These are phyloP conservation scores for Hypomyces rosellus DNA, from an alignment of 2,329 filamentous ascomycete genomes.

Conservation along the genomic window DNA sequence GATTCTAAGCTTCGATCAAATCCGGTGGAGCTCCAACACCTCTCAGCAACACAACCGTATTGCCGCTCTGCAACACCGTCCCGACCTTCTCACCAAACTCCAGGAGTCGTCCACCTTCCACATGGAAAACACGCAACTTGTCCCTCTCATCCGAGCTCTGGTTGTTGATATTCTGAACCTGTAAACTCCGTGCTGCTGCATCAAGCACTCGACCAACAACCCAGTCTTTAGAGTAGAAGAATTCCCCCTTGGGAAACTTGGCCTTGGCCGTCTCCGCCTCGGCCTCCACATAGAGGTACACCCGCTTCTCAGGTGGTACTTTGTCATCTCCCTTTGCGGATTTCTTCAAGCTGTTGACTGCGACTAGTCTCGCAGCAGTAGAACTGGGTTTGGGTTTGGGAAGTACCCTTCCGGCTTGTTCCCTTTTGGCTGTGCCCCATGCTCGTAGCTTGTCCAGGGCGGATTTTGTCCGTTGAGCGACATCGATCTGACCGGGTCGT, in stretches of 20 bases:
- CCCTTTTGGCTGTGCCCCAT: conserved; percentile 73
- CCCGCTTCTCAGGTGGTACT: conserved; percentile 70
- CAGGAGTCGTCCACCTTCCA: conserved; percentile 79
- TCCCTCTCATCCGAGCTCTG: conserved; percentile 68
- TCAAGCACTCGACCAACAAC: conserved; percentile 81
- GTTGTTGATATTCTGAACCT: conserved; percentile 82
- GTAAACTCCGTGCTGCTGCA: conserved; percentile 66
- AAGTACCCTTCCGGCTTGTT: conserved; percentile 50
- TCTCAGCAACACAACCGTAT: conserved; percentile 82
- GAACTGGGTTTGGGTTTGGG: conserved; percentile 58
- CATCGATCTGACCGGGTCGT: conserved; percentile 36
- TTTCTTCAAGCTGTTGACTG: conserved; percentile 74
- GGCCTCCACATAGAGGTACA: conserved; percentile 88
- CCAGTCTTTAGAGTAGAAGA: conserved; percentile 80
- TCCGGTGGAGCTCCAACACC: conserved; percentile 77
- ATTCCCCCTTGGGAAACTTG: conserved; percentile 75
- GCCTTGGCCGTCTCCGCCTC: conserved; percentile 78
- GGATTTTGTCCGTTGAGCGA: conserved; percentile 58
- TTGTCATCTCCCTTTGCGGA: conserved; percentile 86
- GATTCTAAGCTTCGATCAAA: conserved; percentile 48
- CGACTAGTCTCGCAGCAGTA: conserved; percentile 58
- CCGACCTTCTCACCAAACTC: conserved; percentile 87
- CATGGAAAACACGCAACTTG: conserved; percentile 81
- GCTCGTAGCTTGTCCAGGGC: conserved; percentile 72
- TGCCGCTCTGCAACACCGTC: conserved; percentile 65